Base-by-base conservation (phyloP, 2,329 filamentous ascomycete genomes). In the Plenodomus tracheiphilus region DNA sequence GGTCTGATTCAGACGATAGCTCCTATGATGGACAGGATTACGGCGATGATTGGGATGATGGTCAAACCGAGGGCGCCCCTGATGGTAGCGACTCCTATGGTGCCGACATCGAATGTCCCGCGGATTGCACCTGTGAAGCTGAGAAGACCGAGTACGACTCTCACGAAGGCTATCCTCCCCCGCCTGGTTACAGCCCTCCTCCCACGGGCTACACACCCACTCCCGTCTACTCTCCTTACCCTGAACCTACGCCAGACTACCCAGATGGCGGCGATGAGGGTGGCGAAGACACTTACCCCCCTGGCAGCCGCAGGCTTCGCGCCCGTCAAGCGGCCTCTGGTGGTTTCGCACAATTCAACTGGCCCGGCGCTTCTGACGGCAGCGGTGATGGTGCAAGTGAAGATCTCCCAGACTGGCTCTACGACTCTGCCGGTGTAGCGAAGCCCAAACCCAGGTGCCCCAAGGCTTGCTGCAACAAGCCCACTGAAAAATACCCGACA, bases 331-430 rank as follows among this genome's bases (percentile, higher is more conserved):
- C 38, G 4, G 16, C 46, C 4, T 42, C 36, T 20, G 41, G 50
- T 9, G 49, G 52, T 2, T 51, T 57, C 36, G 51, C 47, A 3
- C 22, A 46, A 9, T 57, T 57, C 43, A 35, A 48, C 19, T 57
- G 51, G 48, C 54, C 54, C 8, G 35, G 38, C n/a, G 19, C 39
- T 35, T 32, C 19, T 25, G n/a, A 25, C 11, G 41, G 39, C 30
- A 20, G 22, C 25, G 35, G 41, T 18, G 20, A 41, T 18, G 39
- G 44, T 6, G 49, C 46, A 15, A 32, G 28, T 11, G 47, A 47
- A 6, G 50, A 51, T 36, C 13, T 47, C 5, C 54, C 54, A n/a
- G 46, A 46, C 7, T 54, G 51, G 54, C 22, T 54, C 11, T 50
- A 50, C 37, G 42, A 50, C 5, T 16, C 32, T 5, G 22, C 42